Conservation (phyloP, 1,284 basidiomycete species). For the Puccinia coronata region DNA sequence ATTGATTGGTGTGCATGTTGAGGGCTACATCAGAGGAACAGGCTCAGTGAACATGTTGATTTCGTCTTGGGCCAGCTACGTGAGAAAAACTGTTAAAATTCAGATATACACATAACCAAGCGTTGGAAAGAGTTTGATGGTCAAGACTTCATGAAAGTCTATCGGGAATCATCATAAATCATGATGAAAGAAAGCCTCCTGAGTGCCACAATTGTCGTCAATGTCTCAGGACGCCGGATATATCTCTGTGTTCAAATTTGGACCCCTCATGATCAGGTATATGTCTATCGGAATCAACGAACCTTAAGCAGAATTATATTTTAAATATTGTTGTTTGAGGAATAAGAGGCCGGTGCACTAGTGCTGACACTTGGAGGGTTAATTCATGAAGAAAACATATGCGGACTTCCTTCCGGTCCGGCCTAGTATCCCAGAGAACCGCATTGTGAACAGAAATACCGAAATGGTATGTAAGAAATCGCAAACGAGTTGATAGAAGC, state of each 20-base stretch:
- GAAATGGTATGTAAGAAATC: background rate
- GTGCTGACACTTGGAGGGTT: background rate
- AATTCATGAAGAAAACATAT: background rate
- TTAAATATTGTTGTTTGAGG: background rate
- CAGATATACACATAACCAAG: background rate
- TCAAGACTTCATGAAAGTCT: background rate
- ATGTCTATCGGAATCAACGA: slow-evolving; percentile 4
- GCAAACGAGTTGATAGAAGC: background rate
- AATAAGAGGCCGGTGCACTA: background rate
- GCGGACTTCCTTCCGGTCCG: too few species aligned
- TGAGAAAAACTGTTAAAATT: slow-evolving; percentile 6
- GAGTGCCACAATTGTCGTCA: background rate
- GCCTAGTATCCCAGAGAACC: background rate
- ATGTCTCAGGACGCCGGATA: slow-evolving; percentile 3
- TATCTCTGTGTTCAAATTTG: too few species aligned
- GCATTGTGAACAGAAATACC: background rate
- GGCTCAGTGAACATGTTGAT: background rate
- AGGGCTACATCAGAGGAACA: background rate
- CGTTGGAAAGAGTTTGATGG: background rate
- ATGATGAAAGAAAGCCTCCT: background rate
- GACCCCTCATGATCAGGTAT: background rate
- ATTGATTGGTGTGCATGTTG: background rate
- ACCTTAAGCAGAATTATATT: slow-evolving; percentile 8
- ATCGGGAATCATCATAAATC: background rate
- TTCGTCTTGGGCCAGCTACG: slow-evolving; percentile 3